A percentile compares a stretch with the other conserved stretches of the same genome.
Evolutionary conservation across 78 protist species (phyloP).

Genomic region (Trichosphaerium sp.): DNA sequence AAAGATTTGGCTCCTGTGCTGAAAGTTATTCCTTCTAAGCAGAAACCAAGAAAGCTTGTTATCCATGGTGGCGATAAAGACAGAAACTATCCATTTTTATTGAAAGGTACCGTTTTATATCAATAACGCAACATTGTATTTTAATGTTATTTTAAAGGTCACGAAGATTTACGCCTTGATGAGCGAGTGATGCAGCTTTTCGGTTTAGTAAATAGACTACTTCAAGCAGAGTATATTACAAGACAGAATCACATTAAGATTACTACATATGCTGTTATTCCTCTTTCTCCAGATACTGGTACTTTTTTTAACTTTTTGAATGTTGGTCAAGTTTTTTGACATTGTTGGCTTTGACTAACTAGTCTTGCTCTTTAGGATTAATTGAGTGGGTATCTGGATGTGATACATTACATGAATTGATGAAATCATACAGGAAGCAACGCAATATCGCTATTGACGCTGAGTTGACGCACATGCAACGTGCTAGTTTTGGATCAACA

Average conservation of each 20-base stretch:
- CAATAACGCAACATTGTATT: no score
- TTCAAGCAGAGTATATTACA: conserved; percentile 62
- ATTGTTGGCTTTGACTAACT: no score
- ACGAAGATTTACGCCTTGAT: conserved; percentile 76
- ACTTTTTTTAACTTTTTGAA: no score
- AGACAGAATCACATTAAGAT: conserved; percentile 43
- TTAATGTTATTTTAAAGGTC: conserved; percentile 76
- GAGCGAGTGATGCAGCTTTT: conserved; percentile 96
- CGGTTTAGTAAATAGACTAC: conserved; percentile 93
- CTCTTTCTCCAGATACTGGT: conserved; percentile 75
- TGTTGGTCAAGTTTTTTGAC: no score
- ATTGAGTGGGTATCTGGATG: conserved; percentile 83
- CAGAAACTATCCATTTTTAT: conserved; percentile 64
- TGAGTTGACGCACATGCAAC: no score
- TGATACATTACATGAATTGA: conserved; percentile 86
- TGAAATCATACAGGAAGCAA: conserved; percentile 69
- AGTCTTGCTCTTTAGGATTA: no score
- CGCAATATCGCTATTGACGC: no score
- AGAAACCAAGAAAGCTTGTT: conserved; percentile 90
- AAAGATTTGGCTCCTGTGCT: conserved; percentile 62
- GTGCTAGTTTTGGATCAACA: no score
- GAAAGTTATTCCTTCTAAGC: conserved; percentile 91
- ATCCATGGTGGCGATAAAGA: conserved; percentile 82
- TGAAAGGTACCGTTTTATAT: conserved; percentile 87
- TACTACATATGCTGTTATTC: conserved; percentile 74